Evolutionary conservation across 2,329 filamentous ascomycete species (phyloP).

Genomic region (Aureobasidium sp.): DNA sequence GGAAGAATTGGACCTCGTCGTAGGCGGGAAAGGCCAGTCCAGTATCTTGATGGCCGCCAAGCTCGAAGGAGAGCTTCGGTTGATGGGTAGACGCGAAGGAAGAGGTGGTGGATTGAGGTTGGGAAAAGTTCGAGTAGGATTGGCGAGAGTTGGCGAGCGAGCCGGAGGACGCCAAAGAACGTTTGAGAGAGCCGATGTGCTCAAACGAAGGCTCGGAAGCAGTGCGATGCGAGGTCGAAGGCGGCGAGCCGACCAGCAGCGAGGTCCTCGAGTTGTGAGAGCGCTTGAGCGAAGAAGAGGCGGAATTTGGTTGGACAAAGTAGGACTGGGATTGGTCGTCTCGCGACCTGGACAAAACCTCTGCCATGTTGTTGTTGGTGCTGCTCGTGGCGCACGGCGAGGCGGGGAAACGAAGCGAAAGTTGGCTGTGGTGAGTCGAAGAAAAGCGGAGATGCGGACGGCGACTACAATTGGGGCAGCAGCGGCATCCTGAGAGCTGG

Average conservation of each 20-base stretch:
- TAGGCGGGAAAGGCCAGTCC: slow-evolving; percentile 42
- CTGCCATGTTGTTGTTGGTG: slow-evolving; percentile 31
- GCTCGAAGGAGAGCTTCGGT: slow-evolving; percentile 56
- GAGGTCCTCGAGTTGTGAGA: slow-evolving; percentile 39
- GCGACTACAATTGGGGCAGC: slow-evolving; percentile 10
- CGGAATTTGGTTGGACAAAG: slow-evolving; percentile 24
- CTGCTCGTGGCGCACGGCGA: slow-evolving; percentile 1
- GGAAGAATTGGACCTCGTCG: slow-evolving; percentile 25
- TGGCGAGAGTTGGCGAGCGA: slow-evolving; percentile 23
- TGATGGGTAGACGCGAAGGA: slow-evolving; percentile 58
- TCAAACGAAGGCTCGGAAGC: slow-evolving; percentile 23
- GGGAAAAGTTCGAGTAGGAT: slow-evolving; percentile 26
- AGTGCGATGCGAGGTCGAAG: slow-evolving; percentile 20
- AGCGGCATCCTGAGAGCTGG: slow-evolving; percentile 6
- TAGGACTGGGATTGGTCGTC: slow-evolving; percentile 37
- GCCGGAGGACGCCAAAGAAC: slow-evolving; percentile 28
- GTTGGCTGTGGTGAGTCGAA: not conserved
- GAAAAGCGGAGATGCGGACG: not conserved
- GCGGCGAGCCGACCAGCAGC: slow-evolving; percentile 33
- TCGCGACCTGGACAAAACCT: slow-evolving; percentile 37
- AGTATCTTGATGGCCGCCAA: slow-evolving; percentile 45
- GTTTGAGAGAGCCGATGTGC: slow-evolving; percentile 28
- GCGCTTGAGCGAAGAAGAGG: slow-evolving; percentile 34
- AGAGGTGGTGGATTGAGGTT: slow-evolving; percentile 35
- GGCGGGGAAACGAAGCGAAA: slow-evolving; percentile 11